Base-by-base conservation (phyloP, 352 stramenopile genomes). In the Phytophthora agathidicida region DNA sequence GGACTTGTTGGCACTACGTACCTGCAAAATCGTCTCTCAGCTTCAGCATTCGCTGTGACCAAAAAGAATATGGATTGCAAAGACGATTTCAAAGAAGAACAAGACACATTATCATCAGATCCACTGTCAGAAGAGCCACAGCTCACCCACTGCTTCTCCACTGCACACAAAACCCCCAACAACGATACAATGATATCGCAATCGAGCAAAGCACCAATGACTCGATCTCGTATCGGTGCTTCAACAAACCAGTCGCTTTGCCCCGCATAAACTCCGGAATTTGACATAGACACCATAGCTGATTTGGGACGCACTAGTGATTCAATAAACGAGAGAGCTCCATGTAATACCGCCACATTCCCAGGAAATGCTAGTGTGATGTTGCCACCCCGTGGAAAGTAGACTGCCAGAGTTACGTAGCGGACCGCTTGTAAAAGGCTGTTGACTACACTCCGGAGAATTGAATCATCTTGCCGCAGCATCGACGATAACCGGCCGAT, bases 351-450 rank as follows among this genome's bases (percentile, higher is more conserved):
- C 3, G 24, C 23, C 36, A 60, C 31, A 33, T 60, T 68, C 11
- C 47, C 51, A 20, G 60, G 42, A 51, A 73, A 70, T 5, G 43
- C 53, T 22, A 80, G 60, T 10, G 56, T 57, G 28, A 77, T 46
- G 7, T 59, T 44, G 1, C 28, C 26, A 44, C 73, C 58, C 9
- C 67, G 20, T 26, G 59, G 67, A 45, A 72, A 80, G 32, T 81
- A 76, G 22, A 81, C 31, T 2, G 73, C 60, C 9, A 88, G 42
- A 2, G 71, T 53, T 16, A 80, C 62, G 28, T 78, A 84, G 13
- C 78, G 78, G 51, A 86, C 23, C 10, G 73, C 68, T 59, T 89
- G 78, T 14, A 86, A 49, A 19, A 86, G 36, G 32, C 73, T 79
- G 50, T 86, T 88, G 32, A 86, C 41, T 1, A 56, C 35, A 57